Percentiles rank a stretch among this genome's conserved stretches.
These are phyloP conservation scores for Meyerozyma carpophila DNA, from an alignment of 1,139 yeast genomes.

Conservation along the genomic window DNA sequence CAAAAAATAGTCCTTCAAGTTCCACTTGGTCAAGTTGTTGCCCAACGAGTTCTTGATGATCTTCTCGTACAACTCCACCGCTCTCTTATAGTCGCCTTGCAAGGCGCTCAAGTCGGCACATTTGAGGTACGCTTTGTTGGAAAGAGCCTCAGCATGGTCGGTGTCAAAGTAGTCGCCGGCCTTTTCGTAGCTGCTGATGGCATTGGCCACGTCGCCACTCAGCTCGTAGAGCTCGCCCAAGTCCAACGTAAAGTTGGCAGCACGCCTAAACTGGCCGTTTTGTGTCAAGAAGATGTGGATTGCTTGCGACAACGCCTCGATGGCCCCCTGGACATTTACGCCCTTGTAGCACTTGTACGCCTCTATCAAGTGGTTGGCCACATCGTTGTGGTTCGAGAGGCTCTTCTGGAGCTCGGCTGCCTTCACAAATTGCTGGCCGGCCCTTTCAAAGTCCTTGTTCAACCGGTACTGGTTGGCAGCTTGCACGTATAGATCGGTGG, in stretches of 20 bases:
- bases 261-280: slow-evolving; percentile 92
- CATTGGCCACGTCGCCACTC: slow-evolving; percentile 59
- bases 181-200: slow-evolving; percentile 76
- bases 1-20: slow-evolving; percentile 84
- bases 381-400: slow-evolving; percentile 81
- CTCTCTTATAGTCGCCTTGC: slow-evolving; percentile 63
- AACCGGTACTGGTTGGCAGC: slow-evolving; percentile 87
- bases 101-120: slow-evolving; percentile 89
- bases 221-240: slow-evolving; percentile 82
- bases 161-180: slow-evolving; percentile 96
- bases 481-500: slow-evolving; percentile 81
- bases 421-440: slow-evolving; percentile 79
- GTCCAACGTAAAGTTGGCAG: slow-evolving; percentile 90
- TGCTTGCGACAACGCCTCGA: slow-evolving; percentile 69
- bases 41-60: slow-evolving; percentile 73
- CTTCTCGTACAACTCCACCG: slow-evolving; percentile 70
- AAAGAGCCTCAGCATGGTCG: slow-evolving; percentile 88
- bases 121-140: slow-evolving; percentile 82
- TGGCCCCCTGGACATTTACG: slow-evolving; percentile 73
- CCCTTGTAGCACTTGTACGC: slow-evolving; percentile 84
- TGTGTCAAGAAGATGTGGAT: slow-evolving; percentile 73
- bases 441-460: slow-evolving; percentile 62
- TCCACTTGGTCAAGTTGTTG: slow-evolving; percentile 81
- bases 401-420: slow-evolving; percentile 79
- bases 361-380: slow-evolving; percentile 85